These are phyloP conservation scores for Ramularia collo-cygni DNA, from an alignment of 2,329 filamentous ascomycete genomes.

Conservation along the genomic window DNA sequence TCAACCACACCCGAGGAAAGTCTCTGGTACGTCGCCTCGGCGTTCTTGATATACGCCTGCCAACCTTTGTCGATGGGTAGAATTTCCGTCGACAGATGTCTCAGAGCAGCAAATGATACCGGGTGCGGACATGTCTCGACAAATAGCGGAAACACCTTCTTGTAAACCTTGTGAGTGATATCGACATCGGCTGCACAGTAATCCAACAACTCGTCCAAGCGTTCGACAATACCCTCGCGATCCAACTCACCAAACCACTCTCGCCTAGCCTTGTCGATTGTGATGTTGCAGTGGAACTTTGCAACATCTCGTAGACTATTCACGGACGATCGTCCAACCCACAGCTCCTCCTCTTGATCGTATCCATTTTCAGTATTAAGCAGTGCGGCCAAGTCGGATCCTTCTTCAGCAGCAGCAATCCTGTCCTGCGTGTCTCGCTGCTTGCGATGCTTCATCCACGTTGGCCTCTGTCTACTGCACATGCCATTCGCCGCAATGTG, in stretches of 20 bases:
- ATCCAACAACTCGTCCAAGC: conserved; percentile 75
- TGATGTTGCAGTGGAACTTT: conserved; percentile 87
- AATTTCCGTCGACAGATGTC: conserved; percentile 90
- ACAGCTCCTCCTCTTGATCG: conserved; percentile 80
- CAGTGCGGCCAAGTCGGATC: conserved; percentile 62
- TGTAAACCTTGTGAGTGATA: conserved; percentile 89
- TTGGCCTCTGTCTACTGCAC: conserved; percentile 93
- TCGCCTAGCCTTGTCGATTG: conserved; percentile 81
- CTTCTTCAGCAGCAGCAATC: conserved; percentile 63
- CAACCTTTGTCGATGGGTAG: conserved; percentile 83
- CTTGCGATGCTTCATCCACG: conserved; percentile 96
- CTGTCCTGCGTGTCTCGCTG: conserved; percentile 76
- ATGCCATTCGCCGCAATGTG: conserved; percentile 98
- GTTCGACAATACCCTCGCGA: conserved; percentile 59
- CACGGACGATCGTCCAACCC: conserved; percentile 89
- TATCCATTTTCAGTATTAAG: conserved; percentile 54
- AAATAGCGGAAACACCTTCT: conserved; percentile 86
- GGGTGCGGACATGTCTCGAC: conserved; percentile 88
- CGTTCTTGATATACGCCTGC: conserved; percentile 75
- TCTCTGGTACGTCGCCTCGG: conserved; percentile 75
- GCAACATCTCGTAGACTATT: conserved; percentile 95
- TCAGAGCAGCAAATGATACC: conserved; percentile 88
- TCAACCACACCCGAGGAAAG: conserved; percentile 72
- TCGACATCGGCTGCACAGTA: conserved; percentile 94
- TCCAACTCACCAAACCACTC: conserved; percentile 82